phyloP scores from a whole-genome alignment of 305 asterid species.

The Fraxinus velutina region DNA sequence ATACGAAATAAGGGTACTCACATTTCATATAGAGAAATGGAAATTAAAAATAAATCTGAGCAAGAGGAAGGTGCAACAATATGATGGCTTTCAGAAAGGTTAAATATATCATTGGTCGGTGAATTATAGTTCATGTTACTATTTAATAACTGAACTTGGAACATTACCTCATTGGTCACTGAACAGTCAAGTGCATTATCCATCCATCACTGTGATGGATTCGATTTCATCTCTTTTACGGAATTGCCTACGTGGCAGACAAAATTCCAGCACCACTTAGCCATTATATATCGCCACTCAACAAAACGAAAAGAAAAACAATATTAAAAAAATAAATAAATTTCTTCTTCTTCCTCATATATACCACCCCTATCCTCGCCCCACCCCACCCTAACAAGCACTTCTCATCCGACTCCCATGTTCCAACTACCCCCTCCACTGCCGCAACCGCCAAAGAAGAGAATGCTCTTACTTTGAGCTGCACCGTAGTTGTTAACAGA shows the following conservation, averaged over 20 bases:
- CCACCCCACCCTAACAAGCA: not conserved
- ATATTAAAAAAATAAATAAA: not conserved
- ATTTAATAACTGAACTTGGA: not conserved
- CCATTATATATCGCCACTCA: not conserved
- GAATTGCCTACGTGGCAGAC: not conserved
- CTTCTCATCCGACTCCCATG: not conserved
- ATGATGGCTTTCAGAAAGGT: not conserved
- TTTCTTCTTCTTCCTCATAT: not conserved
- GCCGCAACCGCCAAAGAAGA: not conserved
- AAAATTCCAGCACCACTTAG: not conserved
- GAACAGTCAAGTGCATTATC: not conserved
- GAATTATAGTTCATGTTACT: not conserved
- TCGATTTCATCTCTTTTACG: not conserved
- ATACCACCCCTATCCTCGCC: not conserved
- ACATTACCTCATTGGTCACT: not conserved
- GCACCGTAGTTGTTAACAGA: slow-evolving; percentile 37
- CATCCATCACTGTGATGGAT: not conserved
- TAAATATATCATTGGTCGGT: not conserved
- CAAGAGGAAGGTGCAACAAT: not conserved
- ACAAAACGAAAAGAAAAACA: not conserved
- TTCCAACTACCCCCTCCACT: not conserved
- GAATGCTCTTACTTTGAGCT: not conserved
- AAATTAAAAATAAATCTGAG: not conserved
- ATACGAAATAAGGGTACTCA: not conserved
- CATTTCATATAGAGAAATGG: not conserved